Conservation (phyloP, 257 asterid species). For the Forsythia suspensa region DNA sequence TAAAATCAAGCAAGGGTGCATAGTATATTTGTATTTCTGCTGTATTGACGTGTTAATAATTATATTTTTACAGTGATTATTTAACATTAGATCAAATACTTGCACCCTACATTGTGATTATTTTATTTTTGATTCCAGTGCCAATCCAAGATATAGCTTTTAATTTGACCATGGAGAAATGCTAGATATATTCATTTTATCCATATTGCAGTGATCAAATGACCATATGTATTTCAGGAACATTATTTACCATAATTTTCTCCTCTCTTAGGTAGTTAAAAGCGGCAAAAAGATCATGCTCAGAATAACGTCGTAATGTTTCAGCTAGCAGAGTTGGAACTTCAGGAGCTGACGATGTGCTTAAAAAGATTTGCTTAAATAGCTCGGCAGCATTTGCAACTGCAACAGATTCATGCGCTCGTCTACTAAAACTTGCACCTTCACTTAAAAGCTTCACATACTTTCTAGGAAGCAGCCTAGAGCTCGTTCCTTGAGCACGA, state of each 20-base stretch:
- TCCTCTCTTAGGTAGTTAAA: slow-evolving; percentile 88
- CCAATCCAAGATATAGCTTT: slow-evolving; percentile 7
- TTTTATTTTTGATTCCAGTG: slow-evolving; percentile 9
- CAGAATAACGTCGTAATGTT: slow-evolving; percentile 90
- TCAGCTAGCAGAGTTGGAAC: slow-evolving; percentile 74
- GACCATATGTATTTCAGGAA: slow-evolving; percentile 17
- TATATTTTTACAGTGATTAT: not conserved
- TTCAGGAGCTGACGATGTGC: slow-evolving; percentile 73
- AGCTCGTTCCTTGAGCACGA: slow-evolving; percentile 51
- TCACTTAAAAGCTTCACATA: slow-evolving; percentile 52
- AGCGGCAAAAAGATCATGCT: slow-evolving; percentile 96
- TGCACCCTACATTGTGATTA: not conserved
- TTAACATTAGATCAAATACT: slow-evolving; percentile 8
- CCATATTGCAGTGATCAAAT: slow-evolving; percentile 2
- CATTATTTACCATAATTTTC: slow-evolving; percentile 70
- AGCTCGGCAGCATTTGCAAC: slow-evolving; percentile 93
- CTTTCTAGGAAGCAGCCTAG: slow-evolving; percentile 49
- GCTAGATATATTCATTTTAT: not conserved
- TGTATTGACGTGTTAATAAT: not conserved
- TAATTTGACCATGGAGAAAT: no score
- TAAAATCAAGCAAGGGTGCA: slow-evolving; percentile 9
- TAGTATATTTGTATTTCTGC: not conserved
- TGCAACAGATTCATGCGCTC: slow-evolving; percentile 77
- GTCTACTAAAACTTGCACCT: slow-evolving; percentile 40
- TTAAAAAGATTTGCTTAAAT: slow-evolving; percentile 83